Conservation (phyloP, 164 flowering plant species). For the Echeveria elegans region DNA sequence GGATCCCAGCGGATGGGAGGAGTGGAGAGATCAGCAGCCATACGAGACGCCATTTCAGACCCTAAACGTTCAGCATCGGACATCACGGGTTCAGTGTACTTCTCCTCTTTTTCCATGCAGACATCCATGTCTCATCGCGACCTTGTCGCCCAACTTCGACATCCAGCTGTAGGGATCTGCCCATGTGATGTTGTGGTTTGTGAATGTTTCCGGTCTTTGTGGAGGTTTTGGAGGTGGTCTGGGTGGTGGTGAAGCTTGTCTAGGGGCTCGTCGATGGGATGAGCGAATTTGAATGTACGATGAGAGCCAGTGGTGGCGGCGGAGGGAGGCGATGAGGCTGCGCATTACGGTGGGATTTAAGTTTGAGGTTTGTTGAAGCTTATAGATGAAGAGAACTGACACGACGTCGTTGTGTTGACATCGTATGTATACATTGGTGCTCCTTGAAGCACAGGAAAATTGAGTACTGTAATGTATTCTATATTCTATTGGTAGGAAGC, state of each 20-base stretch:
- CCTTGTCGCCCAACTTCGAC: conserved; percentile 72
- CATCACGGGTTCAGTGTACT: conserved; percentile 88
- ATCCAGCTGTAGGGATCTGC: conserved; percentile 86
- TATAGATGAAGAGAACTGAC: neutral
- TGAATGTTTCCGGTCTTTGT: conserved; percentile 29
- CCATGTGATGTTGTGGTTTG: conserved; percentile 39
- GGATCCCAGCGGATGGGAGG: conserved; percentile 86
- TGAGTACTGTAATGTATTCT: no score
- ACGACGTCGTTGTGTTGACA: neutral
- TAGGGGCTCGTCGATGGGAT: conserved; percentile 28
- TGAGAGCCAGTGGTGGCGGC: conserved; percentile 5
- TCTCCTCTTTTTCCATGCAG: conserved; percentile 92
- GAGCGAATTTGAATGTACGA: neutral
- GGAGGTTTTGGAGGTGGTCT: conserved; percentile 47
- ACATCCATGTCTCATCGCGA: conserved; percentile 93
- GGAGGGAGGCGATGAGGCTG: conserved; percentile 11
- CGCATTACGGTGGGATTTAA: conserved; percentile 15
- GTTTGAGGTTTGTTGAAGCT: neutral
- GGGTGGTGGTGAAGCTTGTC: conserved; percentile 22
- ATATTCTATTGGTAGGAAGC: no score
- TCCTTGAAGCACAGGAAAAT: no score
- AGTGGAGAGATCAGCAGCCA: conserved; percentile 57
- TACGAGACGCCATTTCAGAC: conserved; percentile 77
- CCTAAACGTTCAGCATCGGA: conserved; percentile 54
- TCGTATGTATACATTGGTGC: no score